phyloP scores from a whole-genome alignment of 495 filamentous ascomycete genomes.

The Aspergillus cristatus region DNA sequence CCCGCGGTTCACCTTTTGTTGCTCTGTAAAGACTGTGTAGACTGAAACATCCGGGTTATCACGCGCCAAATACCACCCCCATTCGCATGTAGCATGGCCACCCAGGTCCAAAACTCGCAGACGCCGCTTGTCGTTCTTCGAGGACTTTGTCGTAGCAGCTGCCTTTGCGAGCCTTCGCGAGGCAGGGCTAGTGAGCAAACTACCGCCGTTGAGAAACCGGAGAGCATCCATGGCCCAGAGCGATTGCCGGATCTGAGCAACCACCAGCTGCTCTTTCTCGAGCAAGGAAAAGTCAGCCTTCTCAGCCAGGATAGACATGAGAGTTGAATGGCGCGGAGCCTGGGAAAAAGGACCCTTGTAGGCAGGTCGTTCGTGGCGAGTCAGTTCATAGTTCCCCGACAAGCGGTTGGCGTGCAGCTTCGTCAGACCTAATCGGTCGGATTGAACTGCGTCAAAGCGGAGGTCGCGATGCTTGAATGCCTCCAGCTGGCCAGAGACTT shows the following conservation, averaged over 20 bases:
- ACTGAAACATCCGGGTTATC: slow-evolving; percentile 77
- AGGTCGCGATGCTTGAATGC: slow-evolving; percentile 73
- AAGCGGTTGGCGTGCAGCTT: slow-evolving; percentile 61
- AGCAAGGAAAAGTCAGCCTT: slow-evolving; percentile 42
- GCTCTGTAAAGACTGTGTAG: slow-evolving; percentile 73
- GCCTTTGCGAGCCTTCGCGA: slow-evolving; percentile 42
- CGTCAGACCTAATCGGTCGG: slow-evolving; percentile 59
- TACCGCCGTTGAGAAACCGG: slow-evolving; percentile 70
- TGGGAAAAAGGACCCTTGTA: slow-evolving; percentile 45
- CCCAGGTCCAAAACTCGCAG: slow-evolving; percentile 77
- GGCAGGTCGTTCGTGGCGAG: slow-evolving; percentile 35
- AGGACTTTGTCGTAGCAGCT: slow-evolving; percentile 3
- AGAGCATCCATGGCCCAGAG: slow-evolving; percentile 76
- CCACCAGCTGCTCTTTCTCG: slow-evolving; percentile 72
- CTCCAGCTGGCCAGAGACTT: slow-evolving; percentile 53
- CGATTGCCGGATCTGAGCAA: slow-evolving; percentile 61
- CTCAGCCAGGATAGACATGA: slow-evolving; percentile 30
- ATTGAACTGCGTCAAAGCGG: slow-evolving; percentile 82
- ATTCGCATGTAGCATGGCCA: slow-evolving; percentile 77
- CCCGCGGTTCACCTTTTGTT: slow-evolving; percentile 55
- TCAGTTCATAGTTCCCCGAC: slow-evolving; percentile 63
- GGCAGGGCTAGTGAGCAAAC: slow-evolving; percentile 68
- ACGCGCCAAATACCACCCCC: slow-evolving; percentile 87
- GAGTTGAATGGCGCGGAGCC: slow-evolving; percentile 42
- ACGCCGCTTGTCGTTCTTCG: slow-evolving; percentile 8